Evolutionary conservation across 2,329 filamentous ascomycete genomes (phyloP), one percentile per base, ranked within the genome.

Genomic region (Bipolaris bicolor): DNA sequence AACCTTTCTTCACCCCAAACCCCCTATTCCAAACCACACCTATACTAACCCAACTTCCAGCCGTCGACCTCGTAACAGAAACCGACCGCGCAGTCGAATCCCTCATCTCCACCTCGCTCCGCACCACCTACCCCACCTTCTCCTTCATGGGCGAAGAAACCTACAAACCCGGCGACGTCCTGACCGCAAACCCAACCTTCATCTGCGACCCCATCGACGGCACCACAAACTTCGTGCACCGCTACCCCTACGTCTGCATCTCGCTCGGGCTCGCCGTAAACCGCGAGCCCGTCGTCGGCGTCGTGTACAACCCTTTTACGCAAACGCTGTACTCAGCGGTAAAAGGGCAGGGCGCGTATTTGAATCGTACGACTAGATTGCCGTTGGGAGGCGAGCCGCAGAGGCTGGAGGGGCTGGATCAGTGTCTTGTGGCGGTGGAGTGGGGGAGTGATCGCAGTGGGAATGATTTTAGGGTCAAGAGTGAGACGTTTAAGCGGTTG

Each of bases 161-260:
- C 2, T 87, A 91, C 79, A 81, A 86, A 61, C 84, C 88, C 1
- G 89, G 89, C 66, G 78, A 78, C 63, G 76, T 69, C n/a, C 80
- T 94, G 45, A 88, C 86, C 0, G 75, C 82, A 29, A 83, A 83
- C 15, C 90, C 90, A 1, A 94, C 90, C 41, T 93, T 93, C 77
- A 84, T 93, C 70, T 88, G 90, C 64, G 90, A 94, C 73, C 90
- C 90, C 43, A 92, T 94, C 66, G 90, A 94, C 77, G 90, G 89
- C 70, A 92, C 86, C 6, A 91, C 88, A 49, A 93, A 93, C 81
- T 92, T 94, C 70, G 84, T 93, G 45, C 90, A 93, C 77, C 84
- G 84, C 18, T 89, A 91, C 77, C 89, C 86, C 62, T 83, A 86
- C 67, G 89, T 90, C 60, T 90, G 87, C 78, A 88, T 93, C 77